These are phyloP conservation scores for Entomortierella beljakovae DNA, from an alignment of 192 early-diverging fungal species.

Conservation along the genomic window DNA sequence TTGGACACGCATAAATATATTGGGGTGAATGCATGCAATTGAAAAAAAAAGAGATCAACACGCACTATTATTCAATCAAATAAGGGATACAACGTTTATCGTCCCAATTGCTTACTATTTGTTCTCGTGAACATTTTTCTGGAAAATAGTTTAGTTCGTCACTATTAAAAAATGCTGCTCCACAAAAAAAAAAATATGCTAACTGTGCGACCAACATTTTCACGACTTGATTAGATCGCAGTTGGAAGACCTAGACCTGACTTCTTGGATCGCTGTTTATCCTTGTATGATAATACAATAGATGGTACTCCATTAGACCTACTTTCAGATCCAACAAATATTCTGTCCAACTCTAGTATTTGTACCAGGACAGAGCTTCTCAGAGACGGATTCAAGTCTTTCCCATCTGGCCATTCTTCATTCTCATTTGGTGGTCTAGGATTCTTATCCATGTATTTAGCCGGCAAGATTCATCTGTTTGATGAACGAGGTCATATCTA, in stretches of 20 bases:
- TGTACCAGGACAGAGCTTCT: conserved; percentile 67
- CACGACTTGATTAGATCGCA: conserved; percentile 43
- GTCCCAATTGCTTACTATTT: too few species aligned
- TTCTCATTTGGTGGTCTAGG: conserved; percentile 79
- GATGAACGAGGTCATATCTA: conserved; percentile 75
- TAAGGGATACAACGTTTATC: too few species aligned
- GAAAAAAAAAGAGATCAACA: too few species aligned
- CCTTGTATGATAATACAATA: conserved; percentile 39
- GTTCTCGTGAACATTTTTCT: too few species aligned
- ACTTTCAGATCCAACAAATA: conserved; percentile 55
- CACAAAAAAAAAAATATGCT: neutral
- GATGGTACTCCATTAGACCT: conserved; percentile 25
- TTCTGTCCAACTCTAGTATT: conserved; percentile 68
- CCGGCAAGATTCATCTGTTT: conserved; percentile 78
- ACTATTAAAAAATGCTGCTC: too few species aligned
- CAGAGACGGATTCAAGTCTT: conserved; percentile 85
- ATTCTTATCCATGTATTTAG: conserved; percentile 75
- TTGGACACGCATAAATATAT: neutral
- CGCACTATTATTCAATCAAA: too few species aligned
- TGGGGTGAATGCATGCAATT: neutral
- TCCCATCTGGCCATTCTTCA: conserved; percentile 92
- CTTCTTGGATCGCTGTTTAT: conserved; percentile 61
- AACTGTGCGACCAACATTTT: neutral
- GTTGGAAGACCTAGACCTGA: conserved; percentile 64
- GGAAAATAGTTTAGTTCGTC: too few species aligned